These are phyloP conservation scores for Primulina huaijiensis DNA, from an alignment of 257 asterid species.

Conservation along the genomic window DNA sequence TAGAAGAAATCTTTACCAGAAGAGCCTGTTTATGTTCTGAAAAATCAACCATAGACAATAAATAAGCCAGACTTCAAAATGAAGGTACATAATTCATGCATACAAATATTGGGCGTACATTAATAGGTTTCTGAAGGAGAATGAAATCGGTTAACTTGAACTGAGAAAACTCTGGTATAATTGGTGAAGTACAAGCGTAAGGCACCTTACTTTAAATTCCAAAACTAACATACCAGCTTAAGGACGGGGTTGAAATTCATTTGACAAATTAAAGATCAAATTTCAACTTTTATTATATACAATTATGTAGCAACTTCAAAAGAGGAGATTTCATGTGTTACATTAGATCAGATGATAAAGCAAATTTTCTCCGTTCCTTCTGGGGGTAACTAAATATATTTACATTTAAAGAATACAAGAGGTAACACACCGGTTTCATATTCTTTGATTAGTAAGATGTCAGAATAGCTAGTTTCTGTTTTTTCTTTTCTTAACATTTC, in stretches of 20 bases:
- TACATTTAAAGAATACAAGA: not conserved
- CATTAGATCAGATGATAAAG: not conserved
- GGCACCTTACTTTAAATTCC: not conserved
- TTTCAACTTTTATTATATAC: not conserved
- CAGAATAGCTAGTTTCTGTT: not conserved
- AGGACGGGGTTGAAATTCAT: not conserved
- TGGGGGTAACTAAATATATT: not conserved
- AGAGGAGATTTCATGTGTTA: not conserved
- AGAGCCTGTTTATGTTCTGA: conserved; percentile 61
- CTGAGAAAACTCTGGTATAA: not conserved
- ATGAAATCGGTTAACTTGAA: not conserved
- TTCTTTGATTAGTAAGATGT: not conserved
- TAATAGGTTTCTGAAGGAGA: conserved; percentile 15
- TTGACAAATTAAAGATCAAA: not conserved
- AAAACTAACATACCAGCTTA: not conserved
- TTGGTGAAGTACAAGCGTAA: conserved; percentile 5
- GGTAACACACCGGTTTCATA: conserved; percentile 1
- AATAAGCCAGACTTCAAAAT: conserved; percentile 24
- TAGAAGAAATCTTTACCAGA: conserved; percentile 76
- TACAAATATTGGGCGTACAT: not conserved
- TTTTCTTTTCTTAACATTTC: not conserved
- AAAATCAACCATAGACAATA: conserved; percentile 25
- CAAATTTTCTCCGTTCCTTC: not conserved
- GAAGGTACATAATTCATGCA: conserved; percentile 14
- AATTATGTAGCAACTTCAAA: not conserved